These are phyloP conservation scores for Amoebophrya sp. DNA, from an alignment of 169 alveolate species.

Conservation along the genomic window DNA sequence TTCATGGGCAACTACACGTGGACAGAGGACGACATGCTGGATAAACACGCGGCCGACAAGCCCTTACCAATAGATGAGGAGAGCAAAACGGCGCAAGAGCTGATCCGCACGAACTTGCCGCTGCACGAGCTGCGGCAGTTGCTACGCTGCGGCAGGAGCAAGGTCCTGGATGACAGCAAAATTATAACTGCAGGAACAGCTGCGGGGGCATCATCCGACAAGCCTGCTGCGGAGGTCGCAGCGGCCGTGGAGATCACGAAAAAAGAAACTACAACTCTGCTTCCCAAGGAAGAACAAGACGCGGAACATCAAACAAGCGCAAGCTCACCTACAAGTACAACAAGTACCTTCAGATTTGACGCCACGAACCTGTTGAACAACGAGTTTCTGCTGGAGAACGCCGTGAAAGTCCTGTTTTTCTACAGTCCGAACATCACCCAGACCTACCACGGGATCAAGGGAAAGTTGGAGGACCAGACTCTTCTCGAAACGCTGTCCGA, in stretches of 20 bases:
- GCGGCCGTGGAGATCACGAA: too few species aligned
- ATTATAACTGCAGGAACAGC: too few species aligned
- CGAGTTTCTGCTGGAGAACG: neutral
- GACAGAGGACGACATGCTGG: neutral
- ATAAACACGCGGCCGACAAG: neutral
- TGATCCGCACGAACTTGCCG: neutral
- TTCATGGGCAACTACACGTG: neutral
- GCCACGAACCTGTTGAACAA: neutral
- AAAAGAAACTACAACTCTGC: too few species aligned
- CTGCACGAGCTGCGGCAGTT: neutral
- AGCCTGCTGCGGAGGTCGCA: too few species aligned
- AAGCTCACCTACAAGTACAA: too few species aligned
- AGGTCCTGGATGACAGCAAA: neutral
- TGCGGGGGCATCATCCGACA: too few species aligned
- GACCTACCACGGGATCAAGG: conserved; percentile 20
- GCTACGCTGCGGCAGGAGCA: neutral
- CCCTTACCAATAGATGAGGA: neutral
- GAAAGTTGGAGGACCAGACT: neutral
- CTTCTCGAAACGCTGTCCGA: neutral
- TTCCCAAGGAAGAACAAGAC: too few species aligned
- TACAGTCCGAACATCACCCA: neutral
- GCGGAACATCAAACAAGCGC: too few species aligned
- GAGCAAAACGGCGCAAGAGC: neutral
- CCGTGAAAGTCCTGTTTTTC: neutral
- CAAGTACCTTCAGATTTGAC: neutral